Evolutionary conservation across 805 yeast species (phyloP).

Genomic region (Candida koratica): DNA sequence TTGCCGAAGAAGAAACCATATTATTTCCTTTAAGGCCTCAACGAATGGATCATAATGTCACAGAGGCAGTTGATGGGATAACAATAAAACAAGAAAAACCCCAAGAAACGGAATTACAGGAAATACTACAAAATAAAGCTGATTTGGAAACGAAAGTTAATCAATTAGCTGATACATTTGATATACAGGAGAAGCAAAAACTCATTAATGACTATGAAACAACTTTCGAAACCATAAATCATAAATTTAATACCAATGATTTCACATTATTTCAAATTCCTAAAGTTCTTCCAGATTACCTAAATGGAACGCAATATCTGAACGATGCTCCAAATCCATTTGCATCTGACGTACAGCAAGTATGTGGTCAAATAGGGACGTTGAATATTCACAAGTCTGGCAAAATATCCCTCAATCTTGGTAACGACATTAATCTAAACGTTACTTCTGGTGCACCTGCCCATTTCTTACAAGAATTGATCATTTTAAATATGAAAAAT

Average conservation of each 20-base stretch:
- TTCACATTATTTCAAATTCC: conserved; percentile 50
- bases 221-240: conserved; percentile 25
- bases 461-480: conserved; percentile 69
- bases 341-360: conserved; percentile 1
- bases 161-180: conserved; percentile 26
- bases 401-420: conserved; percentile 67
- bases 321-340: neutral
- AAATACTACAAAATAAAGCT: conserved; percentile 24
- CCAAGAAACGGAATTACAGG: conserved; percentile 25
- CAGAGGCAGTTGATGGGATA: conserved; percentile 10
- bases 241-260: conserved; percentile 18
- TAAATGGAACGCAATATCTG: neutral
- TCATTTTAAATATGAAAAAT: conserved; percentile 44
- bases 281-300: conserved; percentile 39
- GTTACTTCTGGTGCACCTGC: conserved; percentile 68
- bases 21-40: conserved; percentile 71
- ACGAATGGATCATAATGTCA: conserved; percentile 39
- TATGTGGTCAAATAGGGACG: conserved; percentile 65
- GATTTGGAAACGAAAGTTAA: conserved; percentile 27
- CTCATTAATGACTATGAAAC: conserved; percentile 28
- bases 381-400: conserved; percentile 83
- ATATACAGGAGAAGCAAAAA: conserved; percentile 28
- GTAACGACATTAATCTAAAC: conserved; percentile 59
- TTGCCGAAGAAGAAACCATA: conserved; percentile 49
- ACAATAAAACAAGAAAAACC: conserved; percentile 14